A percentile compares a stretch with the other conserved stretches of the same genome.
Conservation (phyloP, 1,284 basidiomycete species). For the Polyporus tsugae region DNA sequence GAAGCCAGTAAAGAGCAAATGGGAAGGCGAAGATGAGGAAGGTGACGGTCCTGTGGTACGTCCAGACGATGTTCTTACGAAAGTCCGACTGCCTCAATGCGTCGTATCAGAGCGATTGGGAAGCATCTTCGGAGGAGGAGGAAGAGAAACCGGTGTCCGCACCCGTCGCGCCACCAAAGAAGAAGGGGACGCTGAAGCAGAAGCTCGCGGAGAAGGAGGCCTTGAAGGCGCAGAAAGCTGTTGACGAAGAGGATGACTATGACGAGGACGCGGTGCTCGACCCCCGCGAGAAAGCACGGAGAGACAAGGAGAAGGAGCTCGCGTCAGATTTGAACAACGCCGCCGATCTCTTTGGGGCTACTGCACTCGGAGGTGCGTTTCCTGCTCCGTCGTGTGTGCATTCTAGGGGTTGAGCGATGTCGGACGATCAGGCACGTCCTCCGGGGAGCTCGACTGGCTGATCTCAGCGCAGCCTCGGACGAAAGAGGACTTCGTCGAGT, state of each 20-base stretch:
- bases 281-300: constrained; percentile 77
- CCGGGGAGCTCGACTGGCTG: constrained; percentile 72
- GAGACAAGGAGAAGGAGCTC: constrained; percentile 82
- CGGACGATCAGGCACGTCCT: constrained; percentile 61
- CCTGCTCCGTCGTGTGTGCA: background rate
- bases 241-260: constrained; percentile 59
- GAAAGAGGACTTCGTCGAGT: constrained; percentile 83
- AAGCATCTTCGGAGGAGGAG: constrained; percentile 75
- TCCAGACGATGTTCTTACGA: constrained; percentile 20
- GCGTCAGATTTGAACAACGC: constrained; percentile 88
- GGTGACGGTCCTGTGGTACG: constrained; percentile 65
- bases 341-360: constrained; percentile 79
- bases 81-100: constrained; percentile 10
- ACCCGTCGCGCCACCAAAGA: constrained; percentile 76
- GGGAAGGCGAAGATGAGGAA: constrained; percentile 91
- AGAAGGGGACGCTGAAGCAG: constrained; percentile 89
- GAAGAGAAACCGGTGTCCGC: constrained; percentile 58
- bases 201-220: constrained; percentile 93
- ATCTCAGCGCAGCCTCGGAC: constrained; percentile 81
- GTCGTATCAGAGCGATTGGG: constrained; percentile 88
- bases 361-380: constrained; percentile 68
- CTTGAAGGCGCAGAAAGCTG: constrained; percentile 57
- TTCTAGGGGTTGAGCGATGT: background rate
- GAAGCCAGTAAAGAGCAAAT: constrained; percentile 67
- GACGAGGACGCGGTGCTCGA: constrained; percentile 84